These are phyloP conservation scores for Chimonanthus praecox DNA, from an alignment of 164 flowering plant genomes.

Conservation along the genomic window DNA sequence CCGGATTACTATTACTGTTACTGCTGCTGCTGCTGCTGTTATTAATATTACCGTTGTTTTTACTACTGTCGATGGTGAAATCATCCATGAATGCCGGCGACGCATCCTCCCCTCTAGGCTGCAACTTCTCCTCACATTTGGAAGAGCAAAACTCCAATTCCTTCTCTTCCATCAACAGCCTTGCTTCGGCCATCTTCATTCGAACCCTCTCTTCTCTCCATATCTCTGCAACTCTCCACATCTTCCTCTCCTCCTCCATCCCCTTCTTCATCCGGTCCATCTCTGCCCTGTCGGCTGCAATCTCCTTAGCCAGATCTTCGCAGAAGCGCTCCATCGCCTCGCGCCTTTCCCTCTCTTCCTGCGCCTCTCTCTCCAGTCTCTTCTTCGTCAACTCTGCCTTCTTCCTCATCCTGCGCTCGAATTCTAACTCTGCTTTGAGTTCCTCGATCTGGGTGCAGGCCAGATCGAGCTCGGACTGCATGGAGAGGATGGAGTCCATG, in stretches of 20 bases:
- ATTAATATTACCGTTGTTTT: not conserved
- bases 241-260: constrained; percentile 18
- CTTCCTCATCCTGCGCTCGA: constrained; percentile 9
- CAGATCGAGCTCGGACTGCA: constrained; percentile 13
- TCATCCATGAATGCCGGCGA: not conserved
- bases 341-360: constrained; percentile 8
- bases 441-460: constrained; percentile 12
- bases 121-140: not conserved
- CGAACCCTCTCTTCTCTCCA: constrained; percentile 19
- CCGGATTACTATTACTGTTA: not conserved
- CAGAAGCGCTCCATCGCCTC: constrained; percentile 6
- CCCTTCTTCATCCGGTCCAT: constrained; percentile 16
- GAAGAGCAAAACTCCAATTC: not conserved
- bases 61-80: not conserved
- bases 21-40: not conserved
- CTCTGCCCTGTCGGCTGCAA: constrained; percentile 2
- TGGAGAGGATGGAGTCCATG: constrained; percentile 3
- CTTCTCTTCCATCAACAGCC: constrained; percentile 15
- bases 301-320: constrained; percentile 10
- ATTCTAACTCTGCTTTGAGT: constrained; percentile 14
- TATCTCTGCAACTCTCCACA: constrained; percentile 15
- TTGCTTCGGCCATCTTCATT: constrained; percentile 15
- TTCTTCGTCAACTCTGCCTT: constrained; percentile 13
- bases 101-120: not conserved
- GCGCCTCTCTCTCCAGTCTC: constrained; percentile 9